These are phyloP conservation scores for Viola odorata DNA, from an alignment of 345 rosid species.

Conservation along the genomic window DNA sequence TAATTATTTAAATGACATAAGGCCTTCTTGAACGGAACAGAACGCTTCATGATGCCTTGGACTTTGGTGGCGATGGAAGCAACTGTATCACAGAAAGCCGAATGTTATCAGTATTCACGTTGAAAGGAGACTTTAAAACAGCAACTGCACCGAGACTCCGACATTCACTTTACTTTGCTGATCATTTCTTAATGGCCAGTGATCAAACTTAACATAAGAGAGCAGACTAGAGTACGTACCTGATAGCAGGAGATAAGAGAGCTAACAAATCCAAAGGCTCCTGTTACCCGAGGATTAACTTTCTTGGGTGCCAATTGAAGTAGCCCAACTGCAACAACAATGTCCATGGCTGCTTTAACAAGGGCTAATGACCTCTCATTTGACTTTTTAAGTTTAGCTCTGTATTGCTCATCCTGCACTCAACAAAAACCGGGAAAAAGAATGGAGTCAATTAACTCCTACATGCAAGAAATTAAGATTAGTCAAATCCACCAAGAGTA, in stretches of 20 bases:
- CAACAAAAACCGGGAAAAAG: neutral
- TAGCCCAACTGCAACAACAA: slow-evolving; percentile 79
- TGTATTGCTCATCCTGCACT: slow-evolving; percentile 63
- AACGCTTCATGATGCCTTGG: slow-evolving; percentile 41
- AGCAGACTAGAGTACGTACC: slow-evolving; percentile 34
- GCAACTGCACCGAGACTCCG: no score
- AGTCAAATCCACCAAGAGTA: neutral
- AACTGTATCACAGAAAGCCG: slow-evolving; percentile 37
- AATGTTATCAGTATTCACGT: slow-evolving; percentile 4
- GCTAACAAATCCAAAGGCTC: slow-evolving; percentile 68
- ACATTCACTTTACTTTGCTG: no score
- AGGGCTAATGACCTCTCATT: slow-evolving; percentile 79
- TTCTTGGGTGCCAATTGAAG: slow-evolving; percentile 86
- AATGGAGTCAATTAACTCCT: neutral
- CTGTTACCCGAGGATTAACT: slow-evolving; percentile 85
- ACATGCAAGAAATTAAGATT: neutral
- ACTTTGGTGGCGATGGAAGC: slow-evolving; percentile 59
- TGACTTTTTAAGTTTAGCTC: slow-evolving; percentile 67
- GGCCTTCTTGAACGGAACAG: slow-evolving; percentile 12
- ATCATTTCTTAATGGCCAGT: no score
- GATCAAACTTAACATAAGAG: no score
- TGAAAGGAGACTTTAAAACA: no score
- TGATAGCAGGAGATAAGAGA: slow-evolving; percentile 96
- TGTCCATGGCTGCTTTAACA: slow-evolving; percentile 76
- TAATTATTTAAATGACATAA: slow-evolving; percentile 26